Conservation (phyloP, 495 filamentous ascomycete genomes). For the Trichoderma virens region DNA sequence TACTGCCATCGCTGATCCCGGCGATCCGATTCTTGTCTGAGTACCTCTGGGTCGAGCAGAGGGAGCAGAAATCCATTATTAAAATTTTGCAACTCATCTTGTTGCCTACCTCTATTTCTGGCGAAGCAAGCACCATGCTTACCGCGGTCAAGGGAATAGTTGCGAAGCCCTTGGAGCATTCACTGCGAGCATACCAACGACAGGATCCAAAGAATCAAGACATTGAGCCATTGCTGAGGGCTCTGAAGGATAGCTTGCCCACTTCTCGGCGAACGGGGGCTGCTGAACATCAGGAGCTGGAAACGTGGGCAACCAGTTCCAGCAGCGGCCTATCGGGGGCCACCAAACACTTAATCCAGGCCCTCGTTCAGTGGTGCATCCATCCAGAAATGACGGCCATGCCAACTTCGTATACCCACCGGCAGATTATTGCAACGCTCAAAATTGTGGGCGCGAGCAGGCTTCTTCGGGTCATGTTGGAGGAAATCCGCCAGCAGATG, state of each 20-base stretch:
- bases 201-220: constrained; percentile 60
- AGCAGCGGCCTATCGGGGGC: constrained; percentile 51
- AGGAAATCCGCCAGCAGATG: constrained; percentile 49
- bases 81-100: constrained; percentile 72
- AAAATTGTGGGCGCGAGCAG: constrained; percentile 62
- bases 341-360: constrained; percentile 59
- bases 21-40: constrained; percentile 75
- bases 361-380: constrained; percentile 65
- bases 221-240: constrained; percentile 62
- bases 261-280: constrained; percentile 56
- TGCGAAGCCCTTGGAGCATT: constrained; percentile 66
- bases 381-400: constrained; percentile 55
- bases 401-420: constrained; percentile 72
- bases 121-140: constrained; percentile 75
- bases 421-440: constrained; percentile 57
- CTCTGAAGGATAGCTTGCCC: constrained; percentile 60
- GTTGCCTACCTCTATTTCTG: constrained; percentile 65
- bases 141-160: constrained; percentile 75
- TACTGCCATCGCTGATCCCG: constrained; percentile 78
- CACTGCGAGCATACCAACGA: constrained; percentile 63
- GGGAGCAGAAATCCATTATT: constrained; percentile 55
- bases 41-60: constrained; percentile 61
- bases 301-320: constrained; percentile 57
- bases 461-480: constrained; percentile 54
- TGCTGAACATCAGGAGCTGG: constrained; percentile 63